A percentile compares a stretch with the other conserved stretches of the same genome.
Conservation (phyloP, 345 rosid genomes). For the Geranium brycei region DNA sequence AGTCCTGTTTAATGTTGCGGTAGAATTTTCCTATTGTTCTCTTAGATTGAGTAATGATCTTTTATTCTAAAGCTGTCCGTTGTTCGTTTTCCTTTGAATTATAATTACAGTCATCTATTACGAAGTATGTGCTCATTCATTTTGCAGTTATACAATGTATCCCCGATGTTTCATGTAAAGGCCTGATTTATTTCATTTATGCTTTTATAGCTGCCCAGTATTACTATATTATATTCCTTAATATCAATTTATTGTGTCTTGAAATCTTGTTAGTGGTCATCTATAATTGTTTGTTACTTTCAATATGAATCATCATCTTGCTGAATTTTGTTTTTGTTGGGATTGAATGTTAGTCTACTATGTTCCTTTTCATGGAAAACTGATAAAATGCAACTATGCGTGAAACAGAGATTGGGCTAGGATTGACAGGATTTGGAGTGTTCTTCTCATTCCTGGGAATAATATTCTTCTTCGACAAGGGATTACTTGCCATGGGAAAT, state of each 20-base stretch:
- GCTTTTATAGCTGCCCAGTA: no score
- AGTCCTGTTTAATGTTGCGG: background rate
- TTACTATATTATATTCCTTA: background rate
- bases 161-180: no score
- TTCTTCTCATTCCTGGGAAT: conserved; percentile 80
- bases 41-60: background rate
- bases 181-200: no score
- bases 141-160: no score
- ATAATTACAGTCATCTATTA: no score
- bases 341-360: background rate
- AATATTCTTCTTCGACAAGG: conserved; percentile 82
- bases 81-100: no score
- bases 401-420: conserved; percentile 77
- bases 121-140: no score
- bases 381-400: conserved; percentile 5
- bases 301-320: background rate
- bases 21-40: background rate
- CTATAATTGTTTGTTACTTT: background rate
- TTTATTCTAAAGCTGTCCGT: no score
- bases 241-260: no score
- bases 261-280: background rate
- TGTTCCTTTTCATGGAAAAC: background rate
- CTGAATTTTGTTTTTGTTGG: background rate
- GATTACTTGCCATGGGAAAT: conserved; percentile 95
- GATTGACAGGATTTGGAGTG: conserved; percentile 90